Evolutionary conservation across 805 yeast species (phyloP), one percentile per base, ranked within the genome.

Genomic region (Metschnikowia kunwiensis): DNA sequence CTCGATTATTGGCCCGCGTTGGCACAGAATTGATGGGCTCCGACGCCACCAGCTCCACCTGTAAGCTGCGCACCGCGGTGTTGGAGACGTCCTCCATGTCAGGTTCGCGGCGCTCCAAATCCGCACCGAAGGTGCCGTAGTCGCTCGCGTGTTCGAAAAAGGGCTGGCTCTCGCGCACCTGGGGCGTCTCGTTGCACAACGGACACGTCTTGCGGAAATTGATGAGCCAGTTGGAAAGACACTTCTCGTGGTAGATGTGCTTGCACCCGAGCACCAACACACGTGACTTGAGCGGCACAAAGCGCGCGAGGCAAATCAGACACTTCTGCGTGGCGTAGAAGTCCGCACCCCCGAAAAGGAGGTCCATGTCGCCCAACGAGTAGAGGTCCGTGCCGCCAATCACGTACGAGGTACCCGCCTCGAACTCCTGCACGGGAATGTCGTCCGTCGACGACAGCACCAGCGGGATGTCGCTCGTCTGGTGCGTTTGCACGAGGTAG

Each of bases 221-320:
- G 11, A 78, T 65, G 27, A 78, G 65, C 85, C 85, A 79, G 40
- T 75, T 75, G 16, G 78, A 62, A 32, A 79, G 68, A 51, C 85
- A 79, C 17, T 60, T 61, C 28, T 70, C 71, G 50, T 79, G 85
- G 57, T 70, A 79, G 43, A 77, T 75, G 53, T 79, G 85, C 34
- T 73, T 72, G 51, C 85, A 79, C 6, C 77, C 78, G 32, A 79
- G 61, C 15, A 70, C 61, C 58, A 78, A 62, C 13, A 79, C 76
- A 31, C 63, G 60, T 15, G 75, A 63, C 37, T 58, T 61, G 21
- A 75, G 67, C 11, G 72, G 70, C 8, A 60, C 56, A 47, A 72
- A 78, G 43, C 65, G 70, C 30, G 74, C 82, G 27, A 79, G 63
- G 47, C 85, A 79, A 16, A 79, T 77, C 16, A 77, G 73, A 50